Base-by-base conservation (phyloP, 345 rosid genomes). In the Syzygium grande region DNA sequence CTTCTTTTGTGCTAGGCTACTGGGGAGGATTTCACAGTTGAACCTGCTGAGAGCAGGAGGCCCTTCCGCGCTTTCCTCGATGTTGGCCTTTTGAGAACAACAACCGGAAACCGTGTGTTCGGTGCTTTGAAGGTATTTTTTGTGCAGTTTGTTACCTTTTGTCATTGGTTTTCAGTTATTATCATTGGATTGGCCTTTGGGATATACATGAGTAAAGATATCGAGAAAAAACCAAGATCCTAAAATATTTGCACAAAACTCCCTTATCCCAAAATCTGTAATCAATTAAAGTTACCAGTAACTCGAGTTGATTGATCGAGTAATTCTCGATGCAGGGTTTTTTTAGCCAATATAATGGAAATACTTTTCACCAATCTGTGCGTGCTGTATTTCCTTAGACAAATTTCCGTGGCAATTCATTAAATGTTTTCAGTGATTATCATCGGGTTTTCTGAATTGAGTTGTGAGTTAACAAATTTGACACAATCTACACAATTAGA, bases 51-150 rank as follows among this genome's bases (percentile, higher is more conserved):
- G 15, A 92, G 51, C 89, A 92, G 95, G 88, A 92, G 98, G 94
- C 98, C 98, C 34, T 95, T 95, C 91, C 95, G 95, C 63, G 96
- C 96, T 89, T 95, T 94, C 63, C 98, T 95, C 87, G 98, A 95
- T 93, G 98, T 95, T 51, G 98, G 98, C 13, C 92, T 95, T 52
- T n/a, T 93, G 88, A 92, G 91, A 88, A 95, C 98, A 19, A 94
- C 98, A 53, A 94, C 98, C 51, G 98, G 98, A 13, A 95, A 94
- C 85, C 94, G 95, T 89, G 95, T 95, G 43, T 95, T 95, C 79
- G 95, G 96, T 86, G 95, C 96, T 41, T 90, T 95, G 8, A 95
- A 94, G 97, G 97, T 95, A 90, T 65, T 53, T 11, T 56, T 16
- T 65, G 30, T 34, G 53, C 22, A 29, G 16, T 34, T 38, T 55